Evolutionary conservation across 495 filamentous ascomycete species (phyloP).

Genomic region (Tuber borchii): DNA sequence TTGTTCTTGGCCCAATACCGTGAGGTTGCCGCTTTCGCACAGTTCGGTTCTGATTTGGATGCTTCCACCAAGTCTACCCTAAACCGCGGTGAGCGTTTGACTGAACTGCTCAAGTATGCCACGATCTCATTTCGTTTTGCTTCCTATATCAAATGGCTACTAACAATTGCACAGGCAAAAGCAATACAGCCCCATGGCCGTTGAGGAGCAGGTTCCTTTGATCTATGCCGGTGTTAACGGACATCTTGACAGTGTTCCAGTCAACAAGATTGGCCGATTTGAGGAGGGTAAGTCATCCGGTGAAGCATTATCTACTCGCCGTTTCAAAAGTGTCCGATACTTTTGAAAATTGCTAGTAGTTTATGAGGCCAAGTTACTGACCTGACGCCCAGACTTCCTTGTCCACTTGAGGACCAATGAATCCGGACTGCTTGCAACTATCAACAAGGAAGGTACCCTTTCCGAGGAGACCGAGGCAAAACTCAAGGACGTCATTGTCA

Average conservation of each 20-base stretch:
- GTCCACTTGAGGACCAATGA: constrained; percentile 84
- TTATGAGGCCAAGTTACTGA: constrained; percentile 11
- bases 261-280: constrained; percentile 79
- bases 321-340: too few relatives aligned
- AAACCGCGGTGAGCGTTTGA: constrained; percentile 94
- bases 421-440: constrained; percentile 71
- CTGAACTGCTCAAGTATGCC: constrained; percentile 44
- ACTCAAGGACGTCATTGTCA: constrained; percentile 68
- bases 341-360: neutral
- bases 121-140: neutral
- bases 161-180: constrained; percentile 70
- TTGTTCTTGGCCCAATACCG: constrained; percentile 99
- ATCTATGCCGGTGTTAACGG: constrained; percentile 99
- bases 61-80: constrained; percentile 98
- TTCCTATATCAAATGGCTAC: neutral
- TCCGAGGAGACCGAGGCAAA: constrained; percentile 89
- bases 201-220: constrained; percentile 98
- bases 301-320: neutral
- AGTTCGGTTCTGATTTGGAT: constrained; percentile 99
- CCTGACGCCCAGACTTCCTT: constrained; percentile 60
- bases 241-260: constrained; percentile 77
- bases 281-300: constrained; percentile 50
- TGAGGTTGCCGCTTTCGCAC: constrained; percentile 98
- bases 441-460: constrained; percentile 92
- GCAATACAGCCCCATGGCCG: constrained; percentile 98